Evolutionary conservation across 169 alveolate species (phyloP), one percentile per base, ranked within the genome.

Genomic region (Eimeria necatrix): DNA sequence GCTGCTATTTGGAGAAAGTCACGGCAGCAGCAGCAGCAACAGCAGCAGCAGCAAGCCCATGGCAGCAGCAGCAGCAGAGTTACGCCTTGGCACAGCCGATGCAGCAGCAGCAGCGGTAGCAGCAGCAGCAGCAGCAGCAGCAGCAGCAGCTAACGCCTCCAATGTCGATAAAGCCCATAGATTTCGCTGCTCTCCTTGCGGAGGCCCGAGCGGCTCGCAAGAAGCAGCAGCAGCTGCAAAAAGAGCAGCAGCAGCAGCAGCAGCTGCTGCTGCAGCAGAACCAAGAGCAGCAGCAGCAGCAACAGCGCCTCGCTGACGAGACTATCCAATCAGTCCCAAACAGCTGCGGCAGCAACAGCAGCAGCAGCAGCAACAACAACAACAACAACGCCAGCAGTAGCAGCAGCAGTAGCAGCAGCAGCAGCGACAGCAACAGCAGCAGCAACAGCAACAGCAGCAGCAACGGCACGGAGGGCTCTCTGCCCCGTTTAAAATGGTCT

Each of bases 181-280:
- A 87, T 32, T 87, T 87, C 48, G 56, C 71, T 4, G 93, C 93
- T 18, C 73, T 87, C 60, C 93, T 87, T 12, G 83, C 84, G 0
- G 93, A 87, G 81, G 93, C 93, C 3, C 93, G 93, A 2, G 84
- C 83, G 80, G 93, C 93, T 71, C 83, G 53, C 26, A 41, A 70
- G 74, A 5, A 73, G 68, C 93, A 48, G 71, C 71, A 8, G 71
- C 85, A 24, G 41, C 92, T 24, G 76, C 74, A 56, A 32, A 41
- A 51, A 14, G 49, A 52, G 53, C 41, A 68, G 49, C 41, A 68
- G 12, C 41, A 68, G 41, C 78, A 68, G 78, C 78, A 68, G 49
- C 87, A 76, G 60, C 64, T 20, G 24, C 61, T 20, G 3, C 87
- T 0, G 2, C 61, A 41, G 4, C 56, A 41, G n/a, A 14, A 48